Evolutionary conservation across 2,329 filamentous ascomycete genomes (phyloP).

Genomic region (Cephalotrichum gorgonifer): DNA sequence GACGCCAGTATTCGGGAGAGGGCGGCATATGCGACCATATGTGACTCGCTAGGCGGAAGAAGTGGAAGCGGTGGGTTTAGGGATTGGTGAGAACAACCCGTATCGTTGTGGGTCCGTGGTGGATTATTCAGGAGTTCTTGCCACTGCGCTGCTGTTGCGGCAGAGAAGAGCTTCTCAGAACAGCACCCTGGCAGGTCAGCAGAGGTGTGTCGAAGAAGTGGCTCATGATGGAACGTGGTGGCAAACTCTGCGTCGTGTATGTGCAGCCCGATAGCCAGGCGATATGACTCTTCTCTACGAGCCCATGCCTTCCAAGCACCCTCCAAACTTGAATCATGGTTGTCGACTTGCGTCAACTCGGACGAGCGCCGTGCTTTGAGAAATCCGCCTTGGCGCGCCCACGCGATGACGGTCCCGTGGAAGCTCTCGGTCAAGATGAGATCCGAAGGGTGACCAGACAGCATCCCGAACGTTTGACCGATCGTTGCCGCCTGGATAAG

Average conservation of each 20-base stretch:
- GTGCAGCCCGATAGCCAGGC: not conserved
- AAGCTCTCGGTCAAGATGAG: conserved; percentile 8
- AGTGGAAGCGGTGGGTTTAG: not conserved
- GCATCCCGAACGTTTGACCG: conserved; percentile 10
- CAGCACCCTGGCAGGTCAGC: not conserved
- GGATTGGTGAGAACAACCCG: not conserved
- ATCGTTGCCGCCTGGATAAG: conserved; percentile 7
- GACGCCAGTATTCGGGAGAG: not conserved
- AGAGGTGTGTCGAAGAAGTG: not conserved
- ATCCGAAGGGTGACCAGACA: conserved; percentile 8
- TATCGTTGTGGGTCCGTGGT: not conserved
- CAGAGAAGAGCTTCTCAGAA: not conserved
- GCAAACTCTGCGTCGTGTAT: not conserved
- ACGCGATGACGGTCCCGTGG: conserved; percentile 9
- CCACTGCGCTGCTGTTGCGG: not conserved
- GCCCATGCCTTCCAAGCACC: not conserved
- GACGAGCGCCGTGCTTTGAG: not conserved
- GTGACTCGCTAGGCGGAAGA: not conserved
- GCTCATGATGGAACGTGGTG: not conserved
- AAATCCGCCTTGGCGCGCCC: conserved; percentile 9
- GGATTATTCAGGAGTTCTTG: not conserved
- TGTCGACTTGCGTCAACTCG: not conserved
- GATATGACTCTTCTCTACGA: not conserved
- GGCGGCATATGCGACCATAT: not conserved
- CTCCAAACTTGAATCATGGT: not conserved